phyloP scores from a whole-genome alignment of 495 filamentous ascomycete genomes.

The Penicillium odoratum region DNA sequence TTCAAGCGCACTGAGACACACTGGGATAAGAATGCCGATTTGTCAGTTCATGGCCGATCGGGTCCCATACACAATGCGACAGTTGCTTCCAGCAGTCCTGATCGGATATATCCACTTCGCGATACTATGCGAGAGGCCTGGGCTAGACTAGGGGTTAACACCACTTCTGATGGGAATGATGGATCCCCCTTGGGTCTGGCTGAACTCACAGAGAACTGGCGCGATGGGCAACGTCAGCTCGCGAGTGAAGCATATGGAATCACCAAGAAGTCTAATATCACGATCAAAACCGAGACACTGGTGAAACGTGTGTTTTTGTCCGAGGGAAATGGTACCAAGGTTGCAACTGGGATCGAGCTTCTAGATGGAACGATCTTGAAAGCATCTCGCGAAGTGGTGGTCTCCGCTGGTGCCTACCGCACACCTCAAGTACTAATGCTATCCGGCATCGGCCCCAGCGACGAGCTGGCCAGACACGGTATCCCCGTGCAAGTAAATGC shows the following conservation, averaged over 20 bases:
- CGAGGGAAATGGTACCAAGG: neutral
- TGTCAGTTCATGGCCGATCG: neutral
- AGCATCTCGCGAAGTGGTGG: constrained; percentile 9
- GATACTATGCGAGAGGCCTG: neutral
- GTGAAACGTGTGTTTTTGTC: neutral
- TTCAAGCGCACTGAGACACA: constrained; percentile 10
- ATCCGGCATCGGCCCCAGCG: constrained; percentile 35
- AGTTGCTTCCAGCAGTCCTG: neutral
- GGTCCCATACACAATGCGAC: constrained; percentile 1
- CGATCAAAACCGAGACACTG: constrained; percentile 5
- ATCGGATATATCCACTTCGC: constrained; percentile 1
- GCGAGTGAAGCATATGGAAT: neutral
- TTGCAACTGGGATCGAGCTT: constrained; percentile 1
- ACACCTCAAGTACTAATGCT: constrained; percentile 42
- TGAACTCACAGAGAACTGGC: neutral
- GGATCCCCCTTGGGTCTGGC: neutral
- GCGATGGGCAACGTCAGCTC: neutral
- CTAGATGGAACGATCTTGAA: constrained; percentile 3
- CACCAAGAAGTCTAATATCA: neutral
- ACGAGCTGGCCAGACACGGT: constrained; percentile 23
- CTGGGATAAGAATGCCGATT: neutral
- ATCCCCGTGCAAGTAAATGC: constrained; percentile 18
- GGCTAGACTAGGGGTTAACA: neutral
- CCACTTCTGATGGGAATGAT: neutral
- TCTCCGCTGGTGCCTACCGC: constrained; percentile 6